Base-by-base conservation (phyloP, 306 rosid species). In the Citrullus amarus region DNA sequence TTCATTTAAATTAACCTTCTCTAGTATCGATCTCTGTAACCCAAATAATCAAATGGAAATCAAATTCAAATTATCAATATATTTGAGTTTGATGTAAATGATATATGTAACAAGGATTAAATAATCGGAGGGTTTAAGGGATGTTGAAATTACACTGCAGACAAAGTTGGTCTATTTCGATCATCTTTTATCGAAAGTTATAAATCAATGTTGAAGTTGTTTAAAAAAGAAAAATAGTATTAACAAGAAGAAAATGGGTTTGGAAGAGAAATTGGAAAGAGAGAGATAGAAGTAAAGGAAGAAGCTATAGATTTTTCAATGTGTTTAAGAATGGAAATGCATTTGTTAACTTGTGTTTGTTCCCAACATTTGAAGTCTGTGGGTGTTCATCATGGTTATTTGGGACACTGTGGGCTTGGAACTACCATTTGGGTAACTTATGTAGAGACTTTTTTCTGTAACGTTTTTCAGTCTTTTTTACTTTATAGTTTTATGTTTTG, bases 211-310 rank as follows among this genome's bases (percentile, higher is more conserved):
- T 39, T 39, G 8, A 39, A 39, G 5, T 6, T 41, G 39, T 41
- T 41, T 8, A 9, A 41, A 41, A 41, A 36, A 36, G 39, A 36
- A 41, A 41, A 41, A 41, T 41, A 41, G 7, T 41, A 41, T 3
- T 41, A 41, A 41, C 7, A 41, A 6, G 8, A 41, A 32, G 36
- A 32, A 32, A 41, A 41, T 6, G 53, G 20, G 34, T 34, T 68
- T 69, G 78, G 83, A 80, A 82, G 83, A 74, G 13, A 67, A 66
- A 58, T n/a, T 46, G 41, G 75, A 65, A 38, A 58, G 28, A 2
- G 28, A 2, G 76, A 51, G 6, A 18, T 79, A 30, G 81, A 79
- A 22, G 20, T 79, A 5, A 66, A 79, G 53, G 50, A 63, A 14
- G 36, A 59, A n/a, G 81, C 61, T 2, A 66, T 18, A 51, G 36